Evolutionary conservation across 306 rosid genomes (phyloP).

Genomic region (Nissolia schottii): DNA sequence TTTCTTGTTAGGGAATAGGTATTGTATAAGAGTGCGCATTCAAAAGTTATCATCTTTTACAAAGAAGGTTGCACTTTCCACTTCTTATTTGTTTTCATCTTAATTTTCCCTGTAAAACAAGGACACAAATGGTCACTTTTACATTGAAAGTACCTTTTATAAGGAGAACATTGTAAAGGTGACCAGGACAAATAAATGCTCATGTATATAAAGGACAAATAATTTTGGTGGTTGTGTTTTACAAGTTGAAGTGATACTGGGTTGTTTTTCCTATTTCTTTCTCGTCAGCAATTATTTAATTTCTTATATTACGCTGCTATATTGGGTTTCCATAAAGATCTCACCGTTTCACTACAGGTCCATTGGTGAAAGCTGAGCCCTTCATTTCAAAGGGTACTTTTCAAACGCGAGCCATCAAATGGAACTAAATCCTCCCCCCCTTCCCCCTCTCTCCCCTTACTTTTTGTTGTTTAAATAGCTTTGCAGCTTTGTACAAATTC

Average conservation of each 20-base stretch:
- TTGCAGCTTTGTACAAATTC: not conserved
- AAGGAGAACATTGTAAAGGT: too few species aligned
- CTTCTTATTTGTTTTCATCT: not conserved
- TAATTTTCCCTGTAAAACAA: slow-evolving; percentile 26
- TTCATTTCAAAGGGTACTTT: slow-evolving; percentile 13
- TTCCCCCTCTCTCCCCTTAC: not conserved
- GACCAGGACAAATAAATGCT: slow-evolving; percentile 17
- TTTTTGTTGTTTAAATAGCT: not conserved
- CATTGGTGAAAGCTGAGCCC: slow-evolving; percentile 29
- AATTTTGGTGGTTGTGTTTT: not conserved
- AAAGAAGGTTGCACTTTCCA: slow-evolving; percentile 6
- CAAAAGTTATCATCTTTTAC: slow-evolving; percentile 7
- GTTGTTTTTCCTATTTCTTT: not conserved
- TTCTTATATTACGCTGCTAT: not conserved
- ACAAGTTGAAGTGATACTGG: slow-evolving; percentile 11
- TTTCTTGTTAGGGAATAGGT: slow-evolving; percentile 3
- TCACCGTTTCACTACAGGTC: slow-evolving; percentile 32
- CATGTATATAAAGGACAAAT: slow-evolving; percentile 17
- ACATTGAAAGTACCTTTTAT: too few species aligned
- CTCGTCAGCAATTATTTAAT: not conserved
- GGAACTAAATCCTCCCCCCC: not conserved
- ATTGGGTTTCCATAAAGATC: not conserved
- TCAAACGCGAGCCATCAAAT: not conserved
- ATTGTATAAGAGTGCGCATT: slow-evolving; percentile 10
- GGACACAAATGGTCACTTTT: too few species aligned